phyloP scores from a whole-genome alignment of 73 alveolate species.

The Stentor coeruleus region DNA sequence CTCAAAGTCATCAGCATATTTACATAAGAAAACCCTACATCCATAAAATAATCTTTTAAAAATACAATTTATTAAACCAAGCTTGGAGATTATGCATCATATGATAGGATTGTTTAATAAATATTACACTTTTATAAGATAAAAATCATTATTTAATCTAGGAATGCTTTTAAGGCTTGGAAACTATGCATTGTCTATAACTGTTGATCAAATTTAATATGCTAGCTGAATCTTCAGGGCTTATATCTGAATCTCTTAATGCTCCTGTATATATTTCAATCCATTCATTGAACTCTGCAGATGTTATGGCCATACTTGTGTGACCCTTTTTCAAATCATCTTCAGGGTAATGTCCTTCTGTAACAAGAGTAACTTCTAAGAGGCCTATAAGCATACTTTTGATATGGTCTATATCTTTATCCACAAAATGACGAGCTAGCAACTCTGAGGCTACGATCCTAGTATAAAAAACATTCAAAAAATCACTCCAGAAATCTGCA shows the following conservation, averaged over 20 bases:
- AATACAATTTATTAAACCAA: too few species aligned
- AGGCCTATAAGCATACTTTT: background rate
- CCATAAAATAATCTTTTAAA: too few species aligned
- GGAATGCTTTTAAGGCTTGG: too few species aligned
- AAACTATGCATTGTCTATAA: background rate
- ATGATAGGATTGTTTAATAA: too few species aligned
- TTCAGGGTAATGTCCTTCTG: conserved; percentile 1
- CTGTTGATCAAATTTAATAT: background rate
- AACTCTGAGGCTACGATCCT: background rate
- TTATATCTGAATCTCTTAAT: background rate
- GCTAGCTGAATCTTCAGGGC: background rate
- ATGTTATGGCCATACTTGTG: background rate
- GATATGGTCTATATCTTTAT: background rate
- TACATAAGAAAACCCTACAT: too few species aligned
- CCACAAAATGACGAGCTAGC: background rate
- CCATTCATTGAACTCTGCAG: background rate
- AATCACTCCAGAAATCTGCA: conserved; percentile 7
- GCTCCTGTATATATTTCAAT: background rate
- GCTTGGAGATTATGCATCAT: too few species aligned
- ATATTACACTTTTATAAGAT: too few species aligned
- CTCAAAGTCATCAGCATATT: too few species aligned
- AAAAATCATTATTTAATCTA: too few species aligned
- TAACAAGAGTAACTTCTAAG: background rate
- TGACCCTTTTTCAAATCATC: background rate
- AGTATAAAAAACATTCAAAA: background rate